Conservation (phyloP, 176 grass and related monocot genomes). For the Typha latifolia region DNA sequence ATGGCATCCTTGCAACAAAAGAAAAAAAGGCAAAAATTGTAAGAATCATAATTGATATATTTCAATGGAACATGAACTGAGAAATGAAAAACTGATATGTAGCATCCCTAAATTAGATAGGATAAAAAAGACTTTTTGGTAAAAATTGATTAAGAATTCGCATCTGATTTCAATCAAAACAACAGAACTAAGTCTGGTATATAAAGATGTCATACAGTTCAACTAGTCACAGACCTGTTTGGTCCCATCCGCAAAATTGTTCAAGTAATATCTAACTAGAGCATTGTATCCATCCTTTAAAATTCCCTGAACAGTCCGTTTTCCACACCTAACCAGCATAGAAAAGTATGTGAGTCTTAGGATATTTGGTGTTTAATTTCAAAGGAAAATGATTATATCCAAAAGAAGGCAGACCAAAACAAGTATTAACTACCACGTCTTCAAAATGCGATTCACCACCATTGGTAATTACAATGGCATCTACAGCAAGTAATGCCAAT, state of each 20-base stretch:
- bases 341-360: background rate
- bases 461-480: background rate
- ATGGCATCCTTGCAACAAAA: conserved; percentile 71
- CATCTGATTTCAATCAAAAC: background rate
- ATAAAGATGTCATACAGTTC: background rate
- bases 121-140: too few relatives aligned
- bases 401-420: too few relatives aligned
- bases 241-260: conserved; percentile 92
- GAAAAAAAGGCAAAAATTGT: conserved; percentile 12
- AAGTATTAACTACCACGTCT: too few relatives aligned
- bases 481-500: background rate
- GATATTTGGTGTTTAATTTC: too few relatives aligned
- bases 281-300: conserved; percentile 69
- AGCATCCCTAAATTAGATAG: too few relatives aligned
- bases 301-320: conserved; percentile 74
- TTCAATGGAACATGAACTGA: background rate
- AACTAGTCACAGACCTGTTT: conserved; percentile 55
- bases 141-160: background rate
- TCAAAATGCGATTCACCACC: background rate
- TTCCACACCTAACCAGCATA: conserved; percentile 50
- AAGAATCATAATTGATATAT: background rate
- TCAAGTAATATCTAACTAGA: conserved; percentile 84
- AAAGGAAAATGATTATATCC: too few relatives aligned
- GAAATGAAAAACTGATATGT: too few relatives aligned
- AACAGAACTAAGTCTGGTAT: background rate